These are phyloP conservation scores for Bacterosira constricta DNA, from an alignment of 108 stramenopile genomes.

Conservation along the genomic window DNA sequence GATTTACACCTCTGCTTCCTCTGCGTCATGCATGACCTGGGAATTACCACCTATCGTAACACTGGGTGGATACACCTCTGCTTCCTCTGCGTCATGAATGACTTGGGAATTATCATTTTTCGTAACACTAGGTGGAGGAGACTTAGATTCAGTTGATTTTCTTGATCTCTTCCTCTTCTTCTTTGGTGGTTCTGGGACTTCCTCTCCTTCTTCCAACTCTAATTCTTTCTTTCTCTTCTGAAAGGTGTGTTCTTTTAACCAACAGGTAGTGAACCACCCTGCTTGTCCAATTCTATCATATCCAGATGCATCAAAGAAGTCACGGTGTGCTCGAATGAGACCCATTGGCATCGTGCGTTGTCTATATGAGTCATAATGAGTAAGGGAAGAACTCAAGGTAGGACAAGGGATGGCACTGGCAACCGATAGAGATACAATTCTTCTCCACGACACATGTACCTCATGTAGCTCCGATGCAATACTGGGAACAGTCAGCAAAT, in stretches of 20 bases:
- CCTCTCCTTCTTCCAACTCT: not conserved
- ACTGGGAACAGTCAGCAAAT: slow-evolving; percentile 82
- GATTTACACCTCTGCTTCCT: too few relatives aligned
- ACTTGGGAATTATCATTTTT: too few relatives aligned
- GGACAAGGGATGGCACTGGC: slow-evolving; percentile 86
- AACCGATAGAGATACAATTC: slow-evolving; percentile 82
- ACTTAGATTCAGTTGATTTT: too few relatives aligned
- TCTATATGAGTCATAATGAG: slow-evolving; percentile 92
- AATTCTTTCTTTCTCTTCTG: slow-evolving; percentile 13
- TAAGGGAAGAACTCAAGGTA: slow-evolving; percentile 83
- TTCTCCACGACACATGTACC: slow-evolving; percentile 78
- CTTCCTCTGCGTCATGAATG: too few relatives aligned
- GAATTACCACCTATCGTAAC: too few relatives aligned
- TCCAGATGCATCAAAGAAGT: slow-evolving; percentile 97
- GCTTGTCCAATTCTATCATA: slow-evolving; percentile 71
- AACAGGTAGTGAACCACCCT: slow-evolving; percentile 64
- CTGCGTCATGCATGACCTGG: too few relatives aligned
- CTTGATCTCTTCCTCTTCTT: not conserved
- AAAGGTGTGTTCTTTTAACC: slow-evolving; percentile 61
- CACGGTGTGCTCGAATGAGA: slow-evolving; percentile 92
- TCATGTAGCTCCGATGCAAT: slow-evolving; percentile 68
- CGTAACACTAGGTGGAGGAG: too few relatives aligned
- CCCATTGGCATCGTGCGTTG: slow-evolving; percentile 75
- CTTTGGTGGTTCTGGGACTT: not conserved
- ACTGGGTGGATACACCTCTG: too few relatives aligned